Evolutionary conservation across 495 filamentous ascomycete species (phyloP).

Genomic region (Recurvomyces mirabilis): DNA sequence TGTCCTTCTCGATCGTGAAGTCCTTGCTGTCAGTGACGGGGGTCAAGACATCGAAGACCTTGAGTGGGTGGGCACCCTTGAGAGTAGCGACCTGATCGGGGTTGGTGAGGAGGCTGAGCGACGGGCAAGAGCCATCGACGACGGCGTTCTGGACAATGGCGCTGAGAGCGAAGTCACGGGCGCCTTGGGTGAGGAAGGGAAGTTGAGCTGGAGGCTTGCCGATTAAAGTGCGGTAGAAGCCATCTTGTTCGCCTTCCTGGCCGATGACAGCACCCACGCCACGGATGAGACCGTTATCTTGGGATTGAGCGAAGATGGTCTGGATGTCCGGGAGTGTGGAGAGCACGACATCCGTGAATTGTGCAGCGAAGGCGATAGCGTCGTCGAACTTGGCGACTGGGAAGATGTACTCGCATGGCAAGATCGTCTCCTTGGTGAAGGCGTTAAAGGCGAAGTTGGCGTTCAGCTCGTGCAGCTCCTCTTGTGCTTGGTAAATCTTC

Average conservation of each 20-base stretch:
- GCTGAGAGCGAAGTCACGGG: conserved; percentile 48
- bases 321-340: conserved; percentile 53
- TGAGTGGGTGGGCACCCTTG: no score
- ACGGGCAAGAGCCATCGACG: conserved; percentile 45
- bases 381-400: conserved; percentile 44
- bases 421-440: conserved; percentile 38
- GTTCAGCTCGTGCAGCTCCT: conserved; percentile 53
- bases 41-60: no score
- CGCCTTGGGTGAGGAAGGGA: conserved; percentile 52
- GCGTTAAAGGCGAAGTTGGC: conserved; percentile 43
- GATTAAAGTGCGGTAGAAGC: conserved; percentile 49
- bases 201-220: conserved; percentile 41
- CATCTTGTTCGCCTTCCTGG: conserved; percentile 27
- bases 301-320: conserved; percentile 40
- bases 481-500: conserved; percentile 37
- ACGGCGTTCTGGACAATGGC: conserved; percentile 42
- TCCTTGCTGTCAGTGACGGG: no score
- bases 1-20: background rate
- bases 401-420: conserved; percentile 53
- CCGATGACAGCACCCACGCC: conserved; percentile 40
- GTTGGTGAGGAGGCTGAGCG: no score
- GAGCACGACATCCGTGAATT: conserved; percentile 53
- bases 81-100: no score
- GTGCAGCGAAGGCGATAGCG: conserved; percentile 49
- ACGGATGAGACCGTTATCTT: conserved; percentile 41